These are phyloP conservation scores for Flaveria bidentis DNA, from an alignment of 129 eudicot genomes.

Conservation along the genomic window DNA sequence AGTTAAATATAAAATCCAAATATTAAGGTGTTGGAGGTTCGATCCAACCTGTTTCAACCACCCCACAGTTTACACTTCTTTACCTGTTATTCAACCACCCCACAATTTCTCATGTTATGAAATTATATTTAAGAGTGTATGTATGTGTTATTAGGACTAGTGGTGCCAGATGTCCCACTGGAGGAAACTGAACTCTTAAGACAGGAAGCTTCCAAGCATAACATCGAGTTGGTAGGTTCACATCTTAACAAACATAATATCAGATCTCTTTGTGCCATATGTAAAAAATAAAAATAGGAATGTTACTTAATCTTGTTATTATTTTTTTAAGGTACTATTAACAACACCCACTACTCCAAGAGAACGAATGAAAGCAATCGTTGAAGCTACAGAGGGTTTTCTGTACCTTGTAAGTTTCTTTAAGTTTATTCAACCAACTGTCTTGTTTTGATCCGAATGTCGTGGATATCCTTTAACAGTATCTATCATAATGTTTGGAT, in stretches of 20 bases:
- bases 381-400: conserved; percentile 90
- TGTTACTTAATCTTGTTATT: conserved; percentile 15
- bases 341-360: conserved; percentile 95
- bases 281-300: background rate
- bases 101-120: background rate
- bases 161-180: conserved; percentile 93
- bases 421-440: background rate
- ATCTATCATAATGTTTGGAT: background rate
- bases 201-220: conserved; percentile 70
- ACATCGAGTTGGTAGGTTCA: conserved; percentile 79
- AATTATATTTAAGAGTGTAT: background rate
- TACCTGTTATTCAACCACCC: background rate
- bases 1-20: background rate
- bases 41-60: background rate
- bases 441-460: background rate
- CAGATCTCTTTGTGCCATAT: background rate
- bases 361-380: conserved; percentile 75
- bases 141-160: conserved; percentile 56
- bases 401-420: conserved; percentile 78
- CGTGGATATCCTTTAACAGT: conserved; percentile 4
- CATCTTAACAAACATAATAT: background rate
- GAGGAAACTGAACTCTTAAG: conserved; percentile 84
- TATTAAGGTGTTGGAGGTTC: background rate
- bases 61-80: background rate
- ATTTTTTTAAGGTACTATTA: conserved; percentile 61